Conservation (phyloP, 2,329 filamentous ascomycete genomes). For the Zelopaecilomyces penicillatus region DNA sequence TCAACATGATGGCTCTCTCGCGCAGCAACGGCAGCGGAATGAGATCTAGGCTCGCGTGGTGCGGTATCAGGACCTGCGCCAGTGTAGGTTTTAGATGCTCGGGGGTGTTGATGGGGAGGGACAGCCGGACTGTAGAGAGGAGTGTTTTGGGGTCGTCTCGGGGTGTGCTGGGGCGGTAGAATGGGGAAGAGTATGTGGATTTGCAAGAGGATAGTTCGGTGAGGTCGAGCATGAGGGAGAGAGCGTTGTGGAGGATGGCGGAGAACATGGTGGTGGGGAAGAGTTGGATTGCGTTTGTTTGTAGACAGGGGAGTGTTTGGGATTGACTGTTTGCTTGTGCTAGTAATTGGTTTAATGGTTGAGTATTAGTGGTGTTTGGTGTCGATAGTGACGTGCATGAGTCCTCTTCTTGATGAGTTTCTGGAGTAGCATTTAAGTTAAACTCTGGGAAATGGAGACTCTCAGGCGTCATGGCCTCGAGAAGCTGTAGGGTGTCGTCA, state of each 20-base stretch:
- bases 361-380: too few relatives aligned
- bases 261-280: constrained; percentile 11
- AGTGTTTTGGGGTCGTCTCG: constrained; percentile 6
- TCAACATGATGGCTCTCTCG: constrained; percentile 18
- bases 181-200: constrained; percentile 13
- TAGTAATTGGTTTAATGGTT: too few relatives aligned
- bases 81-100: constrained; percentile 16
- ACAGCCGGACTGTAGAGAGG: background rate
- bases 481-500: too few relatives aligned
- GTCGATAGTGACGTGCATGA: too few relatives aligned
- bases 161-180: constrained; percentile 13
- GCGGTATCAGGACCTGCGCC: constrained; percentile 18
- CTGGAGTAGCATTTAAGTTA: too few relatives aligned
- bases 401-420: too few relatives aligned
- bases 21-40: constrained; percentile 18
- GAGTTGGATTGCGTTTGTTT: constrained; percentile 6
- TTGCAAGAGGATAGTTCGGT: constrained; percentile 10
- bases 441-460: too few relatives aligned
- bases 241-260: constrained; percentile 15
- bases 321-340: too few relatives aligned
- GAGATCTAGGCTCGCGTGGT: constrained; percentile 17
- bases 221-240: constrained; percentile 11
- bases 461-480: too few relatives aligned
- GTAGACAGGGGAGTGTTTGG: background rate
- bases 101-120: background rate